Evolutionary conservation across 441 rosid species (phyloP).

Genomic region (Pelargonium hybrid): DNA sequence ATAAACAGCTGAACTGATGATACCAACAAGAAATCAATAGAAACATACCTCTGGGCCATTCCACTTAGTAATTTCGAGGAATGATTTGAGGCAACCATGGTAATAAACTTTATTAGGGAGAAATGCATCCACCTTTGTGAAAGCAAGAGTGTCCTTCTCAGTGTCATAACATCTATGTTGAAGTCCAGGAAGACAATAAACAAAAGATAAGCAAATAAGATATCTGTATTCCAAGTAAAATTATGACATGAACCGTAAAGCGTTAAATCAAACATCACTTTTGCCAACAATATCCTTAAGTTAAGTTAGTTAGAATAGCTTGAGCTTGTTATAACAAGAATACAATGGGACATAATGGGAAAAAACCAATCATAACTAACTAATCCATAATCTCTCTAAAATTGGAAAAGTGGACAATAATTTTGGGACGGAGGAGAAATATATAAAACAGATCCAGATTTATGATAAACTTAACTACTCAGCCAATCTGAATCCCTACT

Average conservation of each 20-base stretch:
- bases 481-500: not conserved
- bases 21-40: not conserved
- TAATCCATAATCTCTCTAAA: not conserved
- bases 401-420: not conserved
- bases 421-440: not conserved
- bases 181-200: constrained; percentile 17
- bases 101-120: constrained; percentile 69
- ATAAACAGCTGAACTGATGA: not conserved
- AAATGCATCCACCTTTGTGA: constrained; percentile 73
- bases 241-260: not conserved
- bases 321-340: not conserved
- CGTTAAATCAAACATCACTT: not conserved
- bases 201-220: constrained; percentile 9
- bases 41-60: constrained; percentile 81
- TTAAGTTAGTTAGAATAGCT: not conserved
- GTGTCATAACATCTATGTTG: constrained; percentile 66
- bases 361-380: not conserved
- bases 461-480: not conserved
- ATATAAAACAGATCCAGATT: not conserved
- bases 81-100: constrained; percentile 82
- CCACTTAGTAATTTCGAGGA: constrained; percentile 91
- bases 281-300: not conserved
- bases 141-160: constrained; percentile 81
- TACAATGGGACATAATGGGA: not conserved
- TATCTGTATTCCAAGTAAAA: not conserved